Base-by-base conservation (phyloP, 2,329 filamentous ascomycete species). In the Geosmithia putterillii region DNA sequence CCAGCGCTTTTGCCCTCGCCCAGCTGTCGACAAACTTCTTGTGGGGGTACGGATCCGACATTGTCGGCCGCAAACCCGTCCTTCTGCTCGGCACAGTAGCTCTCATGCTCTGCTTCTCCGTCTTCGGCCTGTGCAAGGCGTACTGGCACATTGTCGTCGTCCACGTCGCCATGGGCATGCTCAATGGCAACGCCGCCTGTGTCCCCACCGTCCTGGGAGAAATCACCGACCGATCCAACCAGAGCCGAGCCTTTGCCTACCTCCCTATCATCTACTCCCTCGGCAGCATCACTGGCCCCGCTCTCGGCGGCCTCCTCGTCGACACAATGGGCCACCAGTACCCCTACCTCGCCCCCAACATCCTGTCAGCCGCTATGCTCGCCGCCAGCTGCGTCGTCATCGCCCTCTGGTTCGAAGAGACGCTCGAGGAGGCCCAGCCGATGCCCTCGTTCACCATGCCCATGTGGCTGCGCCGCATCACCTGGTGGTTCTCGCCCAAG, bases 201-300 rank as follows among this genome's bases (percentile, higher is more conserved):
- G 88, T 98, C 14, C 90, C 87, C 7, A 95, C 92, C 0, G 94
- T 90, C 41, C 63, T 98, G 41, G 92, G 92, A 36, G 92, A 98
- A 61, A 83, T 98, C 42, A 98, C 92, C 2, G 89, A 96, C 57
- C 79, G 87, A 44, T 92, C 83, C 49, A 98, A 98, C 60, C 92
- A 98, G 69, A 92, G 86, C 55, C 76, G 76, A 43, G 92, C 88
- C 0, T 98, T 98, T 54, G 92, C 86, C 2, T 98, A 95, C 66
- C 69, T 98, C 37, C 92, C 92, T 0, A 83, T 96, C 35, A 82
- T 96, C n/a, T 98, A 98, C 61, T 90, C 90, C 4, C 70, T 98
- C 28, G 92, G 92, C 17, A 86, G 86, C 38, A 95, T 98, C 47
- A 92, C 89, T 0, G 92, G 92, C 0, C 92, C 92, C 1, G 79